These are phyloP conservation scores for Pisolithus sp. DNA, from an alignment of 768 basidiomycete species.

Conservation along the genomic window DNA sequence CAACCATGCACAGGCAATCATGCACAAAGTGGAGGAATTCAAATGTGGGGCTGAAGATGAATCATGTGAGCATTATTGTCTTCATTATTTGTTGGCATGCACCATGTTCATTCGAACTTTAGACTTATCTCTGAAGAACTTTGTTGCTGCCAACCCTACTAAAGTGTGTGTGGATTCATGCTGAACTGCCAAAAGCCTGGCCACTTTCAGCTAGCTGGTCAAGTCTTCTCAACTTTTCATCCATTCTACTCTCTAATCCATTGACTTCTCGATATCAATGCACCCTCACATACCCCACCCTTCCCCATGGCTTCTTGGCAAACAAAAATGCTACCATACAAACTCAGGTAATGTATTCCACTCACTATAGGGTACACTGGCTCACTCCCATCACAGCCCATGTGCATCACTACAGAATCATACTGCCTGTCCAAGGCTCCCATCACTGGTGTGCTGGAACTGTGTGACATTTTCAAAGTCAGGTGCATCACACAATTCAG, in stretches of 20 bases:
- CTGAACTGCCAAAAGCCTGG: conserved; percentile 86
- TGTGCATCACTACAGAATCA: conserved; percentile 81
- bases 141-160: conserved; percentile 86
- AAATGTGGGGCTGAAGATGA: conserved; percentile 83
- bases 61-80: conserved; percentile 59
- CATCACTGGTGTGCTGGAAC: conserved; percentile 84
- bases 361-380: neutral
- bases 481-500: conserved; percentile 34
- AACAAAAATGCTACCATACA: conserved; percentile 87
- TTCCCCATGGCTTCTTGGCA: conserved; percentile 88
- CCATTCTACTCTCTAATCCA: too few species aligned
- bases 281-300: too few species aligned
- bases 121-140: conserved; percentile 88
- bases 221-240: too few species aligned
- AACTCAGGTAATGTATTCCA: conserved; percentile 61
- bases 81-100: neutral
- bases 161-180: conserved; percentile 95
- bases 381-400: conserved; percentile 45
- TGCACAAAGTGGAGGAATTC: conserved; percentile 91
- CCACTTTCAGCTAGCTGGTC: conserved; percentile 87
- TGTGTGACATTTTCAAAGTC: conserved; percentile 97
- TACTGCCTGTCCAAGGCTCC: conserved; percentile 89
- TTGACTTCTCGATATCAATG: too few species aligned
- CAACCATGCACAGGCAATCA: conserved; percentile 92
- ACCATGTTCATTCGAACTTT: neutral